A percentile compares a stretch with the other conserved stretches of the same genome.
Conservation (phyloP, 768 basidiomycete species). For the Rhodosporidiobolus sp. region DNA sequence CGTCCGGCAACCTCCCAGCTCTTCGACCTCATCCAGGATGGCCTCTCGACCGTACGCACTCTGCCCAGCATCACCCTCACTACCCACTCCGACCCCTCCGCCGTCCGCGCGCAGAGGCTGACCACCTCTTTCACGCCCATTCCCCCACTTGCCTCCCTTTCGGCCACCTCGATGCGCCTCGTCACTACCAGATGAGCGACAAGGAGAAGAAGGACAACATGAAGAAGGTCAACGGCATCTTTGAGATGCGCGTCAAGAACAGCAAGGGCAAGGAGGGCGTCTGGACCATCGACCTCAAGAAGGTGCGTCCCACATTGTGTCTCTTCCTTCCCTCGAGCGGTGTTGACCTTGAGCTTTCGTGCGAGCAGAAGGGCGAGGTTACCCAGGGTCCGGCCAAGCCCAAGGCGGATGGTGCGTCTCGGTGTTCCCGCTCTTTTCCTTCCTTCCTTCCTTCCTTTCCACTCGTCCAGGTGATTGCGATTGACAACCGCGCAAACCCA, state of each 20-base stretch:
- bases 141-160: not conserved
- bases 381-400: slow-evolving; percentile 68
- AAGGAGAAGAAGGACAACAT: slow-evolving; percentile 48
- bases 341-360: not conserved
- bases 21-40: slow-evolving; percentile 44
- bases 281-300: slow-evolving; percentile 95
- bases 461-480: not conserved
- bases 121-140: slow-evolving; percentile 11
- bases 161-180: not conserved
- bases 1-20: slow-evolving; percentile 9
- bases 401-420: slow-evolving; percentile 65
- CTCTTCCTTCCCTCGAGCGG: not conserved
- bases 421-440: not conserved
- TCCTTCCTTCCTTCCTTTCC: not conserved
- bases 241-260: slow-evolving; percentile 51
- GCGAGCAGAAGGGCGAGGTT: slow-evolving; percentile 60
- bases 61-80: not conserved
- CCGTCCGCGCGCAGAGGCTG: too few relatives aligned
- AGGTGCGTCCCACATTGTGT: slow-evolving; percentile 42
- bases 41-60: slow-evolving; percentile 41
- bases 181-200: slow-evolving; percentile 42
- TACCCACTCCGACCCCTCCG: too few relatives aligned
- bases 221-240: slow-evolving; percentile 48
- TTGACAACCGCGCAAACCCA: not conserved
- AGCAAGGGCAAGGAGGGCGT: slow-evolving; percentile 73